These are phyloP conservation scores for Mycena pura DNA, from an alignment of 768 basidiomycete species.

Conservation along the genomic window DNA sequence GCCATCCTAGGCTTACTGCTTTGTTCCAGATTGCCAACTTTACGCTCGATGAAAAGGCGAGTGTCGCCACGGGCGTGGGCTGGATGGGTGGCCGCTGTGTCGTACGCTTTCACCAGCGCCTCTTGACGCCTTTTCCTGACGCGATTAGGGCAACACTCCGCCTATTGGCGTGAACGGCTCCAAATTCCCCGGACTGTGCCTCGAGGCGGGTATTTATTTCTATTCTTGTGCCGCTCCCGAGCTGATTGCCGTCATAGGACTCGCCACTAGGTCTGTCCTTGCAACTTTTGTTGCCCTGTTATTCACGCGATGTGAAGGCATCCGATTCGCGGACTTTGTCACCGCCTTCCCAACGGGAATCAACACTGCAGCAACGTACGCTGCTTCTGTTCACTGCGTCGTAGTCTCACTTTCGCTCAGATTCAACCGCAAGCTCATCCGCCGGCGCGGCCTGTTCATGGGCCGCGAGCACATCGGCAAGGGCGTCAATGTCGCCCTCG, in stretches of 20 bases:
- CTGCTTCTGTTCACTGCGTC: not conserved
- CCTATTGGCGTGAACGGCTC: conserved; percentile 48
- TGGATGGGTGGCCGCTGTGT: conserved; percentile 73
- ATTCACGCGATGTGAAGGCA: conserved; percentile 75
- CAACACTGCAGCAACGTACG: conserved; percentile 82
- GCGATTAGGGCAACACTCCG: conserved; percentile 61
- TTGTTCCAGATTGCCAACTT: conserved; percentile 50
- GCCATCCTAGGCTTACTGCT: conserved; percentile 16
- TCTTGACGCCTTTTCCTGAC: not conserved
- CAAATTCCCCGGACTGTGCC: conserved; percentile 74
- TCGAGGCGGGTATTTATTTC: conserved; percentile 55
- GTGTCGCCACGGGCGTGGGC: conserved; percentile 70
- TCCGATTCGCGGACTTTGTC: conserved; percentile 75
- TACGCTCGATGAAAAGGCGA: conserved; percentile 69
- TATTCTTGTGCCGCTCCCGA: not conserved
- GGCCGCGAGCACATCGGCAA: conserved; percentile 84
- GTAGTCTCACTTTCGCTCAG: conserved; percentile 38
- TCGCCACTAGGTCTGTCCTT: conserved; percentile 55
- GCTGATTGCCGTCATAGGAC: conserved; percentile 29
- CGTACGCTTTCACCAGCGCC: conserved; percentile 41
- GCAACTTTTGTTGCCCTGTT: not conserved
- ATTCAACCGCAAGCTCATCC: conserved; percentile 81
- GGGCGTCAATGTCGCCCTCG: conserved; percentile 82
- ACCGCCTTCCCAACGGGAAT: conserved; percentile 87
- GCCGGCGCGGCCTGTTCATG: conserved; percentile 77